These are phyloP conservation scores for Raffaelea arxii DNA, from an alignment of 2,329 filamentous ascomycete species.

Conservation along the genomic window DNA sequence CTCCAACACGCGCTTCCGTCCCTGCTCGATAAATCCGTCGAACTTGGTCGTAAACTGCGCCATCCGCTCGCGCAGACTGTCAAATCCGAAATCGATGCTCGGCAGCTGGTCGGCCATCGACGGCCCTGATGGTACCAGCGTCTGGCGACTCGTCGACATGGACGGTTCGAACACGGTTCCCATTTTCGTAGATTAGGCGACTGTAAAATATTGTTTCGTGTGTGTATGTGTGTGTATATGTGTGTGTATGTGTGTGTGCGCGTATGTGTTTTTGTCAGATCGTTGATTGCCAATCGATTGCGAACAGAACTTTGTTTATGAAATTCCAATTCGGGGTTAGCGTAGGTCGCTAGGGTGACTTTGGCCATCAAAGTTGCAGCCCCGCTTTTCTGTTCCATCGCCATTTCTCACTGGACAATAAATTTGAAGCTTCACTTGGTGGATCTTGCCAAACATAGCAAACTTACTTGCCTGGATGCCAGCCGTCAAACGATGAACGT, in stretches of 20 bases:
- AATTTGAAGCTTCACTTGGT: constrained; percentile 2
- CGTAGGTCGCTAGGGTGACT: constrained; percentile 10
- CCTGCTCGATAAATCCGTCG: constrained; percentile 87
- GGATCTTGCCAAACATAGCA: background rate
- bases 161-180: constrained; percentile 58
- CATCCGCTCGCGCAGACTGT: constrained; percentile 93
- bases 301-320: too few species aligned
- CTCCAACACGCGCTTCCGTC: constrained; percentile 79
- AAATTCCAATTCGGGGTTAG: constrained; percentile 6
- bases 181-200: constrained; percentile 27
- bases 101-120: constrained; percentile 69
- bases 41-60: constrained; percentile 82
- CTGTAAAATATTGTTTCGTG: background rate
- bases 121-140: constrained; percentile 46
- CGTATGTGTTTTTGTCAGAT: too few species aligned
- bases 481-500: too few species aligned
- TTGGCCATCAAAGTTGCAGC: constrained; percentile 3
- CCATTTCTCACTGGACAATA: background rate
- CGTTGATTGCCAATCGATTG: too few species aligned
- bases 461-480: too few species aligned
- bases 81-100: constrained; percentile 89
- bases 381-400: background rate
- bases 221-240: background rate
- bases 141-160: constrained; percentile 55
- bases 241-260: too few species aligned